phyloP scores from a whole-genome alignment of 2,329 filamentous ascomycete genomes.

The Alternaria sp. region DNA sequence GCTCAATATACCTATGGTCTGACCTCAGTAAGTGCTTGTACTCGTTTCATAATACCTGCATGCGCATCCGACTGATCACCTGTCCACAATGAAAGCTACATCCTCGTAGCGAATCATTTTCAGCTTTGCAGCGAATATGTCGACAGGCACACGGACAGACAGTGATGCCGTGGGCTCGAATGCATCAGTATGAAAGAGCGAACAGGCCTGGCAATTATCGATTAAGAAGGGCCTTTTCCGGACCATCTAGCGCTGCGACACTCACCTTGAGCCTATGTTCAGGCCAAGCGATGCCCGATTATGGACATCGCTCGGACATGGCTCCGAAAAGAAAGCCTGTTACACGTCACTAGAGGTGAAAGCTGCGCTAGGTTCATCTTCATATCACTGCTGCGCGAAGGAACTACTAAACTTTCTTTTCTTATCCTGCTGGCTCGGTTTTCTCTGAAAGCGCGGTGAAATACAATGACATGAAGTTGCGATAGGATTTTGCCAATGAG shows the following conservation, averaged over 20 bases:
- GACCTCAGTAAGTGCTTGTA: background rate
- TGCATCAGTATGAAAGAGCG: background rate
- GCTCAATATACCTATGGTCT: background rate
- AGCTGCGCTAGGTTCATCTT: background rate
- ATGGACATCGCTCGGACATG: background rate
- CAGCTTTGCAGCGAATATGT: background rate
- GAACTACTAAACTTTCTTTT: background rate
- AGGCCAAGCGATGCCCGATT: background rate
- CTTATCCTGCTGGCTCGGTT: background rate
- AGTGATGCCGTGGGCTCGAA: background rate
- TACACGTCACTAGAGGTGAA: background rate
- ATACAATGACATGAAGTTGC: background rate
- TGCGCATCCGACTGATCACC: too few relatives aligned
- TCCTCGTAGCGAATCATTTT: background rate
- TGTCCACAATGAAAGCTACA: background rate
- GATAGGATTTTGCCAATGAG: background rate
- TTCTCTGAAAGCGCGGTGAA: background rate
- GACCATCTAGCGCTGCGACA: background rate
- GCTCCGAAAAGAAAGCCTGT: background rate
- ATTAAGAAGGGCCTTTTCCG: background rate
- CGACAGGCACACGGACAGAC: background rate
- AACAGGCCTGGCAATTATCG: background rate
- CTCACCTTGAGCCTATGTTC: background rate
- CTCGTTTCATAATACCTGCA: background rate
- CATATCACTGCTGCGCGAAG: background rate